Evolutionary conservation across 2,329 filamentous ascomycete genomes (phyloP), one percentile per base, ranked within the genome.

Genomic region (Botryosphaeria dothidea): DNA sequence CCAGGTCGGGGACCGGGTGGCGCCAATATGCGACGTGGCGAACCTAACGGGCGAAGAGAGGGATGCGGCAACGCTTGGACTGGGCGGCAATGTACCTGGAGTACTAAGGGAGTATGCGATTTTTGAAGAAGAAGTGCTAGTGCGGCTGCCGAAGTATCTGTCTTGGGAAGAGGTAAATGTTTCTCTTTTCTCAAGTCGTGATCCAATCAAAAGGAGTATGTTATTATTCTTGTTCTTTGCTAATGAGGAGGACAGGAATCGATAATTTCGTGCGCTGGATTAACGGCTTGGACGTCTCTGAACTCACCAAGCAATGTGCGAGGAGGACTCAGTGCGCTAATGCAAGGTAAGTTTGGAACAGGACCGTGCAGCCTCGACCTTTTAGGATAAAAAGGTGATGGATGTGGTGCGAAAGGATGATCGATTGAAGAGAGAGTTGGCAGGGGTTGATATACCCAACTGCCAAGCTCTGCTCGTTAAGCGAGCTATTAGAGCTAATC

Each of bases 81-180:
- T 67, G 27, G 72, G 66, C 21, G 67, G 52, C 9, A 64, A 70
- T 25, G 60, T 23, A 49, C 11, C 48, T 2, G 73, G 73, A 1
- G 69, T 72, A 15, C 48, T 75, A 60, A 62, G 62, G 19, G 69
- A 74, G 64, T 74, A 70, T 65, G 70, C 66, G 0, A 64, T 75
- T 0, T 72, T 71, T 29, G 66, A 72, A 2, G 72, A 74, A 38
- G 62, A 73, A 38, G 43, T 64, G 8, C 63, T 75, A 51, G 71
- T 73, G 6, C 66, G 68, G 51, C 8, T 74, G 38, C 72, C 73
- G 1, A 19, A 45, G 5, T 60, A 71, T 49, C n/a, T 74, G 64
- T 67, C 67, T 1, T 74, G 72, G 71, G 73, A 72, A 58, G 72
- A 74, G 67, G 72, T 71, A 41, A 19, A 17, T n/a, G 31, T 49